Conservation (phyloP, 257 asterid genomes). For the Gentiana straminea region DNA sequence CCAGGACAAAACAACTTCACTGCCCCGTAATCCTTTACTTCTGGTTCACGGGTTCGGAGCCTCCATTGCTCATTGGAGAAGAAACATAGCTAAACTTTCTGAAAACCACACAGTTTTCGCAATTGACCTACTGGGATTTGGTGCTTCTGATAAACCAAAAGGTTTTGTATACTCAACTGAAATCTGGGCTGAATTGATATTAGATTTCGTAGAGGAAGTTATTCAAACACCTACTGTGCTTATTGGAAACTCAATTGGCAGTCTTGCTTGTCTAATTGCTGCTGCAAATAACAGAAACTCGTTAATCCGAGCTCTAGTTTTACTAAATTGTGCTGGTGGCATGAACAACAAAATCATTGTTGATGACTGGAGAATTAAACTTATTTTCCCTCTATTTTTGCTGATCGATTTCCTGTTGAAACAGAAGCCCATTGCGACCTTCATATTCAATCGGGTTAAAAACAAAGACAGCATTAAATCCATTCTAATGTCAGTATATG, state of each 20-base stretch:
- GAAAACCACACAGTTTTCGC: conserved; percentile 57
- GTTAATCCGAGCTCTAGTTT: conserved; percentile 64
- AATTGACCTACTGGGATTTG: conserved; percentile 90
- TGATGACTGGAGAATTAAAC: conserved; percentile 93
- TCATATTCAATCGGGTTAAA: conserved; percentile 48
- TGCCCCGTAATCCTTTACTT: conserved; percentile 34
- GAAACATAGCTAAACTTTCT: conserved; percentile 66
- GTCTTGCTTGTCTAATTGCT: conserved; percentile 94
- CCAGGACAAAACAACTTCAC: background rate
- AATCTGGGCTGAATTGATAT: conserved; percentile 73
- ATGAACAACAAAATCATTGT: conserved; percentile 98
- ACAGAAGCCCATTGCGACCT: conserved; percentile 55
- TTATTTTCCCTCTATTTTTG: conserved; percentile 67
- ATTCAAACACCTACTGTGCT: conserved; percentile 68
- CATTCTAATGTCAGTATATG: conserved; percentile 53
- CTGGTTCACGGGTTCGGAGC: conserved; percentile 96
- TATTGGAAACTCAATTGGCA: conserved; percentile 87
- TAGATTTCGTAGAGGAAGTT: conserved; percentile 62
- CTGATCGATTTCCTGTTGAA: conserved; percentile 69
- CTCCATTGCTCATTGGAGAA: conserved; percentile 89
- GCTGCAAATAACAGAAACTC: conserved; percentile 55
- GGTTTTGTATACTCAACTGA: conserved; percentile 78
- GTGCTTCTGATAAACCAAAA: conserved; percentile 88
- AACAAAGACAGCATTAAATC: conserved; percentile 63
- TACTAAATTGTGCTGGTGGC: conserved; percentile 88